phyloP scores from a whole-genome alignment of 208 protist genomes.

The Jaenimonas drosophilae region DNA sequence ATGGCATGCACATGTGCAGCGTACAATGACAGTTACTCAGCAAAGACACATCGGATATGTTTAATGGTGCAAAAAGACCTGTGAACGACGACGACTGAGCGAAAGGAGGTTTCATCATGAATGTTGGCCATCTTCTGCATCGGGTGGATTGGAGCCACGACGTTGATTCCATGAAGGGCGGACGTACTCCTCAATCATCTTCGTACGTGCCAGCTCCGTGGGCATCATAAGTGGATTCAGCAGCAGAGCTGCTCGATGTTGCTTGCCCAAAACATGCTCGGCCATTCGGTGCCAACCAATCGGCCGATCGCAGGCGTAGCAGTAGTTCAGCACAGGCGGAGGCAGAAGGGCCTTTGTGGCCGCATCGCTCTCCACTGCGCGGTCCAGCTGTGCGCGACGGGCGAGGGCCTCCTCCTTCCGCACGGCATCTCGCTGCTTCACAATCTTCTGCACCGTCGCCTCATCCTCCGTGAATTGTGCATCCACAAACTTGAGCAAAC shows the following conservation, averaged over 20 bases:
- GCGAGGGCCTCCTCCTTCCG: constrained; percentile 19
- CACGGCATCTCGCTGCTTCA: constrained; percentile 23
- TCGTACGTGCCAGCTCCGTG: no score
- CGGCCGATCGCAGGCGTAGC: constrained; percentile 56
- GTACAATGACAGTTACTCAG: no score
- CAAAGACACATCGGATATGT: no score
- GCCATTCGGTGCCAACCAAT: constrained; percentile 69
- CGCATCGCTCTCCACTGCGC: constrained; percentile 13
- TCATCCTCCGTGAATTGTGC: constrained; percentile 25
- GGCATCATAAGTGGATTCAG: no score
- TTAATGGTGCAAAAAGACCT: no score
- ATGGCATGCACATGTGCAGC: no score
- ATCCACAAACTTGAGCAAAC: constrained; percentile 50
- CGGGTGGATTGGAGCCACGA: no score
- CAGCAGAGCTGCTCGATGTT: constrained; percentile 23
- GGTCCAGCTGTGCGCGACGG: constrained; percentile 11
- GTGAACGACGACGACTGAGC: no score
- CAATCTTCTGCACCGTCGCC: constrained; percentile 18
- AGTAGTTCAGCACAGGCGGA: constrained; percentile 78
- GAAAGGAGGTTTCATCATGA: no score
- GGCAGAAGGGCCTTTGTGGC: constrained; percentile 17
- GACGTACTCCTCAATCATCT: no score
- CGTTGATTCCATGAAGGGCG: no score
- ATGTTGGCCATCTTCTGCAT: no score
- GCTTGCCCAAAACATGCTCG: constrained; percentile 55